Evolutionary conservation across 169 alveolate species (phyloP).

Genomic region (Babesia bovis): DNA sequence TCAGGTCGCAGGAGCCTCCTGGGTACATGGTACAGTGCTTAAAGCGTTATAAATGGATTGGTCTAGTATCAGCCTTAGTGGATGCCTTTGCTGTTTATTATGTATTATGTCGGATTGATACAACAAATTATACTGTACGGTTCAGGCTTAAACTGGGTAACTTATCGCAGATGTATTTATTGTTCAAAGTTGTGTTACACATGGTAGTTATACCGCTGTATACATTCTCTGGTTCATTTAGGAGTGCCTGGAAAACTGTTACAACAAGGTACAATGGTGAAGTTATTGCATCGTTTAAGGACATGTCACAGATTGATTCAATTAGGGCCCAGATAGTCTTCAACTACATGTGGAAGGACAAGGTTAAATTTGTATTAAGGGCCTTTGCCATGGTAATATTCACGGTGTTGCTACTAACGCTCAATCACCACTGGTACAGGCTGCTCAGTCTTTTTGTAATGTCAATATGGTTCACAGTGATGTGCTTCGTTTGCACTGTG

Average conservation of each 20-base stretch:
- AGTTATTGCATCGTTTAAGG: neutral
- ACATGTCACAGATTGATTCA: neutral
- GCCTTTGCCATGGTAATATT: constrained; percentile 2
- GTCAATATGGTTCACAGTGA: neutral
- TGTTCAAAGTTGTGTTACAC: neutral
- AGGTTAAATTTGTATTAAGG: neutral
- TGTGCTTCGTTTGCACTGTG: constrained; percentile 17
- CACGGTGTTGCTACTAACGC: constrained; percentile 28
- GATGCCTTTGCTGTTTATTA: constrained; percentile 2
- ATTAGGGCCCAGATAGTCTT: constrained; percentile 5
- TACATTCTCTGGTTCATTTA: constrained; percentile 5
- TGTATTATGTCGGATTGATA: neutral
- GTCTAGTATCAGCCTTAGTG: neutral
- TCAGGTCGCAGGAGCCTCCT: no score
- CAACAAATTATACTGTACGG: neutral
- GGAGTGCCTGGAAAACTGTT: neutral
- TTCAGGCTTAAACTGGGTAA: neutral
- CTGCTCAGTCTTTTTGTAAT: constrained; percentile 3
- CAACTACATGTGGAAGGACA: neutral
- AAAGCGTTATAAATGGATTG: constrained; percentile 3
- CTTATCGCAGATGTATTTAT: neutral
- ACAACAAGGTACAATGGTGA: neutral
- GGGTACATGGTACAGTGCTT: neutral
- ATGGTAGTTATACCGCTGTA: neutral
- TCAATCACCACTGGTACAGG: constrained; percentile 1